A percentile compares a stretch with the other conserved stretches of the same genome.
phyloP scores from a whole-genome alignment of 163 green algal genomes.

The Chloromonas sp. region DNA sequence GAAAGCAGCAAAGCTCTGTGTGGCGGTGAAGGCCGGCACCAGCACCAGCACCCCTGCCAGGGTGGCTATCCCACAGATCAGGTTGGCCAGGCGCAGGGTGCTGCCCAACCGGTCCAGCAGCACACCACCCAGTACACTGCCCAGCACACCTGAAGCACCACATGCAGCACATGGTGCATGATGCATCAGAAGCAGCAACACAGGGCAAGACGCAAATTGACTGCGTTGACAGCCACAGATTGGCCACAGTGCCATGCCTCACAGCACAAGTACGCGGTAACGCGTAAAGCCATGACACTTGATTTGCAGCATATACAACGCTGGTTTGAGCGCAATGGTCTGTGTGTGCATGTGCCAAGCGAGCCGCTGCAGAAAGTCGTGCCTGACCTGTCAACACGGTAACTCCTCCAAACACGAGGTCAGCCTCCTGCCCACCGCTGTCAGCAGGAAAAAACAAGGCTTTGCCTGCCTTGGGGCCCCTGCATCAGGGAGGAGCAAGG shows the following conservation, averaged over 20 bases:
- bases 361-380: background rate
- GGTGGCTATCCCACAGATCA: constrained; percentile 51
- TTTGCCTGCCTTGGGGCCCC: constrained; percentile 60
- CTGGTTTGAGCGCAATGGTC: no score
- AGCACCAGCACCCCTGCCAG: constrained; percentile 43
- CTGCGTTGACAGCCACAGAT: no score
- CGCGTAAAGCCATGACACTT: no score
- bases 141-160: constrained; percentile 48
- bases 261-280: no score
- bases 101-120: constrained; percentile 66
- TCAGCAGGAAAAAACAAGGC: constrained; percentile 62
- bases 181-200: no score
- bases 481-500: background rate
- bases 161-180: background rate
- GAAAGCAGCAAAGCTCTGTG: constrained; percentile 57
- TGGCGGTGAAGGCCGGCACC: constrained; percentile 47
- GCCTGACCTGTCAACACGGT: constrained; percentile 69
- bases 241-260: no score
- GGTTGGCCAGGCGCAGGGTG: constrained; percentile 56
- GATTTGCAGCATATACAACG: no score
- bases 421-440: constrained; percentile 31
- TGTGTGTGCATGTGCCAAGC: no score
- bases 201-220: no score
- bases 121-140: constrained; percentile 66
- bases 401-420: constrained; percentile 82